Evolutionary conservation across 306 rosid genomes (phyloP), one percentile per base, ranked within the genome.

Genomic region (Parietaria judaica): DNA sequence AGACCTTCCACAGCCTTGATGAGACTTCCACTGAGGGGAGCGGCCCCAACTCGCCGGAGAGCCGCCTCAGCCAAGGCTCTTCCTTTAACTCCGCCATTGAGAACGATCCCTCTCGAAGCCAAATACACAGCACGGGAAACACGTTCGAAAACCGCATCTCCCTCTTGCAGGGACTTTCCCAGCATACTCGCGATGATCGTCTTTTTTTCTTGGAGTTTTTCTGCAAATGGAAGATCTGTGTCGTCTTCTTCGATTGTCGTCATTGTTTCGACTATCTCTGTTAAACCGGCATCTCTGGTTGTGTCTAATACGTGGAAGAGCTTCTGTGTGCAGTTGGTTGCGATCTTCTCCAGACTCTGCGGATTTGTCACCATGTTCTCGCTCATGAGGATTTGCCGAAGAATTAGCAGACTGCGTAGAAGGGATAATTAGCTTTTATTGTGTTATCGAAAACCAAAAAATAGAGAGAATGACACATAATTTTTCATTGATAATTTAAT

Each of bases 31-130:
- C 58, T 52, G 15, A 66, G 76, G 36, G 52, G 47, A 44, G 63
- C 66, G 2, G 70, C 76, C 58, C 80, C 76, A 0, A 76, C 16
- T 6, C 57, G 70, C 66, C 58, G 68, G 15, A 76, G 73, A 50
- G 73, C 58, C 15, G 51, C 54, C 66, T 70, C 76, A 2, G n/a
- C 72, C 7, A 56, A 15, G 55, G 66, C 58, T 58, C 69, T 75
- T 55, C 80, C 80, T 61, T 70, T 60, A 8, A 7, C 39, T 34
- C 76, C 70, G 46, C n/a, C 80, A 48, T 72, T 66, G 0, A 76
- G 69, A 48, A 76, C 73, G 15, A 66, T 51, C 3, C 72, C 80
- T 11, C 76, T 72, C 52, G 60, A 71, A 37, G 80, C 80, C 39
- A 61, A 13, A 49, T 70, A 75, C 16, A 60, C 61, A 46, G 59